phyloP scores from a whole-genome alignment of 2,329 filamentous ascomycete genomes.

The Beauveria sp. region DNA sequence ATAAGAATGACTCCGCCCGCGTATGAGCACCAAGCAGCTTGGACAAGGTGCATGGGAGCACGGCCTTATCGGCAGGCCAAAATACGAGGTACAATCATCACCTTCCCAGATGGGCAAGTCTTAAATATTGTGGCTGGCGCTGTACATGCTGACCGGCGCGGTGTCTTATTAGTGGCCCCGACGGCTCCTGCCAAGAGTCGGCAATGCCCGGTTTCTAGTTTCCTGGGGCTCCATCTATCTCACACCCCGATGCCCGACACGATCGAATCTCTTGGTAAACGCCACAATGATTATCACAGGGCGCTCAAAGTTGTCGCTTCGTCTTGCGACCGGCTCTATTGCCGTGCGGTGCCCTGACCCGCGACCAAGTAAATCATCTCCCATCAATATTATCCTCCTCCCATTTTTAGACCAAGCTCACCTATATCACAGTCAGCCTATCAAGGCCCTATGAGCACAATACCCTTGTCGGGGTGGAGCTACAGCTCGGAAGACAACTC shows the following conservation, averaged over 20 bases:
- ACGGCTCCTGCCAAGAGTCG: neutral
- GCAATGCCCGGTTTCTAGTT: neutral
- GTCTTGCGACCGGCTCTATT: too few relatives aligned
- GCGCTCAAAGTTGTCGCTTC: neutral
- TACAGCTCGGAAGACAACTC: neutral
- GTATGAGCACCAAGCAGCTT: neutral
- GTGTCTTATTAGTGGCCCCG: neutral
- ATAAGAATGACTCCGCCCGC: too few relatives aligned
- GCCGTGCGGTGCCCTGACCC: neutral
- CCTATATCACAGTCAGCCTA: neutral
- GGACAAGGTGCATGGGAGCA: neutral
- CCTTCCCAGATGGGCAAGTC: conserved; percentile 4
- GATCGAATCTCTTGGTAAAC: conserved; percentile 1
- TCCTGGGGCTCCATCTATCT: neutral
- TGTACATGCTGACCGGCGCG: neutral
- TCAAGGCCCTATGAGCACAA: neutral
- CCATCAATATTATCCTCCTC: neutral
- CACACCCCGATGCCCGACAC: neutral
- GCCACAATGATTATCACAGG: neutral
- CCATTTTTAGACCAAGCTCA: neutral
- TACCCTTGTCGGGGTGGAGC: neutral
- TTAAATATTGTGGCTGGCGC: neutral
- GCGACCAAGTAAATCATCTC: neutral
- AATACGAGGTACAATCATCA: neutral
- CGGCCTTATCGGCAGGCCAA: neutral